Evolutionary conservation across 1,284 basidiomycete genomes (phyloP), one percentile per base, ranked within the genome.

Genomic region (Pseudozyma hubeiensis): DNA sequence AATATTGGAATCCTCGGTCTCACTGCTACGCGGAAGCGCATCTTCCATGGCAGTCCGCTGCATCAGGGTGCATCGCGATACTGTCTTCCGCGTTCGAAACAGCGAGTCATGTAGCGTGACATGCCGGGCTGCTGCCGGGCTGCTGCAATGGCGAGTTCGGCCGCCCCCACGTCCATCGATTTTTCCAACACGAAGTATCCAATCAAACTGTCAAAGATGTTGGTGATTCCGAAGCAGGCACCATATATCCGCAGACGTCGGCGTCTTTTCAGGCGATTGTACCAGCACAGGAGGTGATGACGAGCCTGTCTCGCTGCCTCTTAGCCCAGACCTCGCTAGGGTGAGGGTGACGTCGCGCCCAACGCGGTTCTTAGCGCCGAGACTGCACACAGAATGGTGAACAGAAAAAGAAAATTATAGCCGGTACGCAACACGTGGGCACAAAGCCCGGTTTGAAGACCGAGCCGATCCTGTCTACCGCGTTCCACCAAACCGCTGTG

Each of bases 391-490:
- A 24, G 24, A 24, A 24, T 24, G 24, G 24, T 24, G 24, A 24
- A 24, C 24, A 24, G 24, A 24, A 10, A 24, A 24, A 14, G 9
- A 33, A 43, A 43, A 49, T 9, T 49, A 24, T 19, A 7, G 11
- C 44, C 16, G 16, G 4, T 29, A n/a, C 6, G 17, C 35, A 31
- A 49, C 45, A 56, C 45, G 47, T 34, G 39, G 19, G 37, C 24
- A 49, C 24, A 43, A n/a, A 9, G 46, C 17, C 54, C 54, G 47
- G 33, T 49, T 48, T 57, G 46, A 57, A 57, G 54, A 34, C 54
- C 54, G 54, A 55, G 44, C 24, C 17, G 17, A 13, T 30, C 13
- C 11, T 43, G 4, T 24, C 17, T n/a, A n/a, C 39, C 14, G 7
- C 30, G 8, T n/a, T 10, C 16, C 11, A 16, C 43, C 19, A 4